phyloP scores from a whole-genome alignment of 2,329 filamentous ascomycete species.

The Fusarium chlamydosporum region DNA sequence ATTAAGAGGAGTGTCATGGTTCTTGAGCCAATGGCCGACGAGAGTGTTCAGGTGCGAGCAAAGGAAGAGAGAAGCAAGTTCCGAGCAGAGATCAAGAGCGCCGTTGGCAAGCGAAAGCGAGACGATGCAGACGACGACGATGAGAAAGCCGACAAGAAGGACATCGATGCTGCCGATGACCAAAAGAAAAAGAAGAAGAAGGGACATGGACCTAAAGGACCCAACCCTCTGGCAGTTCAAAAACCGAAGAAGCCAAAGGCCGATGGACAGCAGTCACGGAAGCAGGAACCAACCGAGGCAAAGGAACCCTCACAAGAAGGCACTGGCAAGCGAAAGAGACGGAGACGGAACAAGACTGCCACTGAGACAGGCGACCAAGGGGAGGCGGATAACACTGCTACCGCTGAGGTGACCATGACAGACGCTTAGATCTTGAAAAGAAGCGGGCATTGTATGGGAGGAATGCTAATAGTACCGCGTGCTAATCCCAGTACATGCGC shows the following conservation, averaged over 20 bases:
- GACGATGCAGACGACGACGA: constrained; percentile 58
- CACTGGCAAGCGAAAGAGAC: constrained; percentile 53
- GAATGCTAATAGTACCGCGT: constrained; percentile 42
- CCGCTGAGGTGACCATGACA: constrained; percentile 27
- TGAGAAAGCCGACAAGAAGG: constrained; percentile 38
- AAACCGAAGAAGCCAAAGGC: constrained; percentile 71
- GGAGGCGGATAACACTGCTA: constrained; percentile 19
- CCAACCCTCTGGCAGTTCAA: constrained; percentile 79
- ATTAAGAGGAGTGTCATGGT: constrained; percentile 83
- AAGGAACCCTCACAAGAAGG: constrained; percentile 45
- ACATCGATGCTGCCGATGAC: constrained; percentile 22
- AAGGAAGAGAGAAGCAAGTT: constrained; percentile 82
- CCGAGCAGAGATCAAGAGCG: constrained; percentile 73
- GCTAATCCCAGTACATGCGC: constrained; percentile 26
- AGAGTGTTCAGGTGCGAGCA: constrained; percentile 73
- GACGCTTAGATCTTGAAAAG: constrained; percentile 36
- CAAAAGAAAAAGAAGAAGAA: constrained; percentile 68
- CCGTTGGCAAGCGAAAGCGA: constrained; percentile 66
- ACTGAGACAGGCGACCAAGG: constrained; percentile 34
- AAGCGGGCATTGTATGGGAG: constrained; percentile 18
- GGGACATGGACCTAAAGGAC: constrained; percentile 73
- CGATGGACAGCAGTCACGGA: constrained; percentile 50
- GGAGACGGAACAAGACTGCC: constrained; percentile 51
- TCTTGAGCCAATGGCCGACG: constrained; percentile 78
- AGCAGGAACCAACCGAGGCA: constrained; percentile 53